phyloP scores from a whole-genome alignment of 2,329 filamentous ascomycete genomes.

The Colletotrichum noveboracense region DNA sequence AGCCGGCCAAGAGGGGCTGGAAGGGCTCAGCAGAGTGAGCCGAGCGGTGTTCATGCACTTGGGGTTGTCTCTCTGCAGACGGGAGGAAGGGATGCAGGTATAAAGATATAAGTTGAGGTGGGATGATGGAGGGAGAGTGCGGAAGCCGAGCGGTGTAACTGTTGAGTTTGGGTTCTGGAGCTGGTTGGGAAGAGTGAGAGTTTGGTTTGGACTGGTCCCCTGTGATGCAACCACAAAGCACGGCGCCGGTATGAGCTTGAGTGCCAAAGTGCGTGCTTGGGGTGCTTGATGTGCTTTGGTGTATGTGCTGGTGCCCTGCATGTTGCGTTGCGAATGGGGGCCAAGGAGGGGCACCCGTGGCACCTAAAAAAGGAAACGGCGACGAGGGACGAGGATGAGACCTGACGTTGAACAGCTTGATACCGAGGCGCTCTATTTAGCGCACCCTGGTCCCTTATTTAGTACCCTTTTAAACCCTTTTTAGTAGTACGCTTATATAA shows the following conservation, averaged over 20 bases:
- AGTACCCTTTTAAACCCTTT: too few relatives aligned
- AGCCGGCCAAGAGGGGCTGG: background rate
- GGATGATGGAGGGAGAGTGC: background rate
- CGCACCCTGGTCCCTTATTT: too few relatives aligned
- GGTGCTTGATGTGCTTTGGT: background rate
- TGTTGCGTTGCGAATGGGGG: conserved; percentile 3
- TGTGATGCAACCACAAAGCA: background rate
- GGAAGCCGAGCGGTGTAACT: conserved; percentile 6
- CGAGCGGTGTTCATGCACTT: background rate
- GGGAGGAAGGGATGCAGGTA: background rate
- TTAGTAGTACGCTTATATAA: too few relatives aligned
- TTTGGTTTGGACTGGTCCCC: background rate
- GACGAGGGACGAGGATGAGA: background rate
- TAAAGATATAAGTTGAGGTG: background rate
- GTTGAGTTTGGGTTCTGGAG: conserved; percentile 6
- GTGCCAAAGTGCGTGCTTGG: background rate
- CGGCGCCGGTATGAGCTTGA: background rate
- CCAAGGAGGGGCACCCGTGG: conserved; percentile 12
- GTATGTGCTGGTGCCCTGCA: background rate
- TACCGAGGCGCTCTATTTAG: too few relatives aligned
- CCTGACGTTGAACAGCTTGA: background rate
- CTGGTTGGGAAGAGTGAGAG: conserved; percentile 4
- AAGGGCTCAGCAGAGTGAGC: background rate
- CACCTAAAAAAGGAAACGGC: conserved; percentile 13
- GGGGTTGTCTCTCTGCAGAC: background rate